phyloP scores from a whole-genome alignment of 306 rosid genomes.

The Malus asiatica region DNA sequence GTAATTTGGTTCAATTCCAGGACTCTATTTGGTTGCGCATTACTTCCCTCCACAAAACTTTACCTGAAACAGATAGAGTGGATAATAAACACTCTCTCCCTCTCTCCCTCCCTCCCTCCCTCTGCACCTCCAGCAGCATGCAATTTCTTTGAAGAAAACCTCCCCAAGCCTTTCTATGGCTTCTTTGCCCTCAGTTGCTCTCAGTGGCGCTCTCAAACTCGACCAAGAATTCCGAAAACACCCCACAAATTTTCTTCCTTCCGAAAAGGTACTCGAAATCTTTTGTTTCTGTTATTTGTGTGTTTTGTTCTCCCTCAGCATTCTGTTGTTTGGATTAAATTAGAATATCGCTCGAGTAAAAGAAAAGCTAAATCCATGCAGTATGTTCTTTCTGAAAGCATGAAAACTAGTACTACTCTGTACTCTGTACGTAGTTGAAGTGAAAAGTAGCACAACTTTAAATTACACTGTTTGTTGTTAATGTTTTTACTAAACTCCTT shows the following conservation, averaged over 20 bases:
- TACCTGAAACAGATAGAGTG: constrained; percentile 5
- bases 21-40: not conserved
- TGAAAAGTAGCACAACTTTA: not conserved
- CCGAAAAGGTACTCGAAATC: constrained; percentile 39
- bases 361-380: not conserved
- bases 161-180: constrained; percentile 35
- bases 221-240: constrained; percentile 48
- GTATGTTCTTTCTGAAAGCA: not conserved
- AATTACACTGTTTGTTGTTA: not conserved
- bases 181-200: constrained; percentile 55
- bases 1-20: not conserved
- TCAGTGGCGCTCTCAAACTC: constrained; percentile 48
- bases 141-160: not conserved
- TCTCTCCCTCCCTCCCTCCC: not conserved
- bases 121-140: not conserved
- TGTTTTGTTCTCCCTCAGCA: not conserved
- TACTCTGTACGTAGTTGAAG: too few species aligned
- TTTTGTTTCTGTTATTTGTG: not conserved
- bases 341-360: too few species aligned
- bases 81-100: not conserved
- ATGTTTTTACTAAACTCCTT: not conserved
- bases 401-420: not conserved
- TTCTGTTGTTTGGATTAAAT: too few species aligned
- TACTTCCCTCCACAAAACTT: constrained; percentile 25
- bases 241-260: constrained; percentile 26